Conservation (phyloP, 2,329 filamentous ascomycete genomes). For the Pyrenochaeta sp. region DNA sequence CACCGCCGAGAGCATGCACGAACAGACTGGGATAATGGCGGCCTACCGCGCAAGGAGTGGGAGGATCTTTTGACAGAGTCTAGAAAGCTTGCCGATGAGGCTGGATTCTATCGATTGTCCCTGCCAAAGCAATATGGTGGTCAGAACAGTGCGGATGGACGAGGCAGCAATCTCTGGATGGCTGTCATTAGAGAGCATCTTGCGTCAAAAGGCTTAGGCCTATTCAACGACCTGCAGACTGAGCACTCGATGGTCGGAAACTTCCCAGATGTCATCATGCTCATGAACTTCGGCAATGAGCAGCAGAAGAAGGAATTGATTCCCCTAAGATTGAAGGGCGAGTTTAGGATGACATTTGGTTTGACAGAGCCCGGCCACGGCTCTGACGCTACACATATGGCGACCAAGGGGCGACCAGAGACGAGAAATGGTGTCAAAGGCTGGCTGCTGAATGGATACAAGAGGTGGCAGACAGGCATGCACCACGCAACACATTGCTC, state of each 20-base stretch:
- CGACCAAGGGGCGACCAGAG: slow-evolving; percentile 60
- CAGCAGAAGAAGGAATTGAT: slow-evolving; percentile 65
- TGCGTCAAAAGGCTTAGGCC: slow-evolving; percentile 65
- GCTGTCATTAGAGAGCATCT: slow-evolving; percentile 68
- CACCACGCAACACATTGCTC: slow-evolving; percentile 69
- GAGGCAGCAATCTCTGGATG: slow-evolving; percentile 68
- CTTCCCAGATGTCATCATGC: slow-evolving; percentile 69
- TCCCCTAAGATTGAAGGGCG: slow-evolving; percentile 60
- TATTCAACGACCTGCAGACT: slow-evolving; percentile 71
- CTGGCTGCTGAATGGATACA: slow-evolving; percentile 65
- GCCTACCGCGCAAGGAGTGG: slow-evolving; percentile 67
- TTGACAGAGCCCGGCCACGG: slow-evolving; percentile 70
- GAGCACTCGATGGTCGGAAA: slow-evolving; percentile 71
- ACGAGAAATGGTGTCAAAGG: slow-evolving; percentile 56
- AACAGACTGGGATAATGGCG: slow-evolving; percentile 67
- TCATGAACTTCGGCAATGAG: slow-evolving; percentile 66
- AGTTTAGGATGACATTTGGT: slow-evolving; percentile 67
- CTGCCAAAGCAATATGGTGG: slow-evolving; percentile 66
- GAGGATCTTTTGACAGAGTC: slow-evolving; percentile 63
- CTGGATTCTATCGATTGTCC: slow-evolving; percentile 68
- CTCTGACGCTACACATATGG: slow-evolving; percentile 70
- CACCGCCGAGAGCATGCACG: slow-evolving; percentile 69
- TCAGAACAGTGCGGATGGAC: slow-evolving; percentile 53
- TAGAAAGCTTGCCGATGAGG: slow-evolving; percentile 62
- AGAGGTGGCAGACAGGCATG: slow-evolving; percentile 73